These are phyloP conservation scores for Fusarium verrucosum DNA, from an alignment of 2,329 filamentous ascomycete species.

Conservation along the genomic window DNA sequence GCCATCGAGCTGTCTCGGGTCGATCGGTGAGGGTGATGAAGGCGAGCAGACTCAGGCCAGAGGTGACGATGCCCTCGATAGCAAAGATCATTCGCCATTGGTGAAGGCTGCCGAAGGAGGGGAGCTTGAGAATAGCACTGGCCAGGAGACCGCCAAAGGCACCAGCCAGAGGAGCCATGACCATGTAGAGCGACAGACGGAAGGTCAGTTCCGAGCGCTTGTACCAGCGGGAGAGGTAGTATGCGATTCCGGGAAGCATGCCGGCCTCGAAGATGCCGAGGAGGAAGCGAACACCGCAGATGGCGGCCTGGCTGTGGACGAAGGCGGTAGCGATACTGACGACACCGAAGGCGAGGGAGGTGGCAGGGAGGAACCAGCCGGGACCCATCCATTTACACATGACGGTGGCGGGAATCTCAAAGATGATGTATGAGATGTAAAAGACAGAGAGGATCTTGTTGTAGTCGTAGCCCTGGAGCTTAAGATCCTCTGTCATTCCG, in stretches of 20 bases:
- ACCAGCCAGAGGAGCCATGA: conserved; percentile 72
- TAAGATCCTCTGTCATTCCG: conserved; percentile 65
- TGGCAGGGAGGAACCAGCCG: conserved; percentile 69
- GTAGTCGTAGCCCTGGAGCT: conserved; percentile 67
- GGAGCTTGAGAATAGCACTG: conserved; percentile 68
- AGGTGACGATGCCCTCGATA: conserved; percentile 71
- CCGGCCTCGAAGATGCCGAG: conserved; percentile 71
- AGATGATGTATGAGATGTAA: conserved; percentile 72
- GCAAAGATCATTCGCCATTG: conserved; percentile 77
- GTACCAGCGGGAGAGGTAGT: conserved; percentile 73
- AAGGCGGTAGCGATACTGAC: conserved; percentile 69
- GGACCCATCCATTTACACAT: conserved; percentile 71
- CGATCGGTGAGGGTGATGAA: conserved; percentile 74
- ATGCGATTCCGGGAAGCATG: conserved; percentile 72
- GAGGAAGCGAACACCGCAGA: conserved; percentile 67
- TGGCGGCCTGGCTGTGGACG: conserved; percentile 59
- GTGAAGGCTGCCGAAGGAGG: conserved; percentile 63
- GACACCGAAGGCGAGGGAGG: conserved; percentile 66
- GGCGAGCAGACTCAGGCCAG: conserved; percentile 62
- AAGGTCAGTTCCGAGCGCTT: conserved; percentile 69
- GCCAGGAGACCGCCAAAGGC: conserved; percentile 73
- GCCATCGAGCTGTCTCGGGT: conserved; percentile 71
- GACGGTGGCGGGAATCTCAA: conserved; percentile 71
- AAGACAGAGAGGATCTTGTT: conserved; percentile 70
- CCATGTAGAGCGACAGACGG: conserved; percentile 70